Conservation (phyloP, 805 yeast species). For the Ogataea paraovalis region DNA sequence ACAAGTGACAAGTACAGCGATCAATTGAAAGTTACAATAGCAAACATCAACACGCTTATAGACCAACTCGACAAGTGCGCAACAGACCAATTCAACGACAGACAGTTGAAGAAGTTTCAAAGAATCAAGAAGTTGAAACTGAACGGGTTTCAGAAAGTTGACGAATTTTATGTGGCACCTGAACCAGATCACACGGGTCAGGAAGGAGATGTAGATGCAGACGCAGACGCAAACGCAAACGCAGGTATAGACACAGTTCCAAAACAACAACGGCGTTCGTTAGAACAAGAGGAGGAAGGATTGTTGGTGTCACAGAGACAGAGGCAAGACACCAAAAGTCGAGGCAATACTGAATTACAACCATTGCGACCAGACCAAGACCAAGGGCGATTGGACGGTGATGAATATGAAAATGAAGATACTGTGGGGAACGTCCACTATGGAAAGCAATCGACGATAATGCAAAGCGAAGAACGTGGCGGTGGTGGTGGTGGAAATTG, state of each 20-base stretch:
- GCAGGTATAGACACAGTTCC: too few relatives aligned
- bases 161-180: background rate
- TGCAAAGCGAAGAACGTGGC: background rate
- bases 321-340: too few relatives aligned
- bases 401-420: background rate
- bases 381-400: too few relatives aligned
- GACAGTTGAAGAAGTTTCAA: background rate
- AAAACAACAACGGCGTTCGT: too few relatives aligned
- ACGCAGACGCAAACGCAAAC: background rate
- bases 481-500: background rate
- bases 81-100: background rate
- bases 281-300: too few relatives aligned
- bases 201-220: background rate
- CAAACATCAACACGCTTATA: background rate
- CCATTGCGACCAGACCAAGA: background rate
- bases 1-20: background rate
- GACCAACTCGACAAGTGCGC: background rate
- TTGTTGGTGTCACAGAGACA: too few relatives aligned
- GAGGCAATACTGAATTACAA: too few relatives aligned
- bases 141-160: background rate
- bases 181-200: too few relatives aligned
- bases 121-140: background rate
- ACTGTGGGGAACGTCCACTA: background rate
- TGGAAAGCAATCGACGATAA: background rate
- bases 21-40: slow-evolving; percentile 2